Evolutionary conservation across 1,284 basidiomycete genomes (phyloP), one percentile per base, ranked within the genome.

Genomic region (Leccinum cinnamomeum): DNA sequence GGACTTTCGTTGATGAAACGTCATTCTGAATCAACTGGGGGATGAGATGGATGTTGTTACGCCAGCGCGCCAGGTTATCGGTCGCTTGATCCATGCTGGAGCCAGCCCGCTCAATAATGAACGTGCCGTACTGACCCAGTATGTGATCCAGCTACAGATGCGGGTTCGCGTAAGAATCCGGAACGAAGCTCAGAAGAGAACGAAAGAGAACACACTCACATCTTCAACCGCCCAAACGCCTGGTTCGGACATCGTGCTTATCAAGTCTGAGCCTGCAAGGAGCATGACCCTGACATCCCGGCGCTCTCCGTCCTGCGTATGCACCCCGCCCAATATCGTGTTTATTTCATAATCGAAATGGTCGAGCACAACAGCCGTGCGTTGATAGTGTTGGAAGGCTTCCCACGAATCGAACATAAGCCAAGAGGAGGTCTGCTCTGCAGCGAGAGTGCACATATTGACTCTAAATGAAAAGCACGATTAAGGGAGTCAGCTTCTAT

Each of bases 11-110:
- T 63, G 91, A 94, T 16, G 94, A 97, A 56, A 99, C 97, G 75
- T 99, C 97, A 76, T 99, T 99, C 77, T 98, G 95, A 69, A 99
- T 98, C 59, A 98, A 86, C 77, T 99, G 97, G 62, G 93, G 90
- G 71, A 97, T 92, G 67, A 98, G 88, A 73, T 95, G 89, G 67
- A 99, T 95, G 75, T 98, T 99, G 72, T 89, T 84, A 62, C 91
- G 82, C 90, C 91, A 93, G 63, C 87, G 85, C 48, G 89, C 86
- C 68, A 92, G 82, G 69, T 78, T 84, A 70, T 92, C 90, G 44
- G 86, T 89, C 16, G 90, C 90, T 70, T 90, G 89, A 64, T 90
- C 89, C 76, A 98, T 91, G 71, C 95, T 95, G 7, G 95, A 92
- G 20, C 97, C 96, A 3, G 95, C 92, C 55, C 97, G 88, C 77